Evolutionary conservation across 768 basidiomycete genomes (phyloP).

Genomic region (Psilocybe azurescens): DNA sequence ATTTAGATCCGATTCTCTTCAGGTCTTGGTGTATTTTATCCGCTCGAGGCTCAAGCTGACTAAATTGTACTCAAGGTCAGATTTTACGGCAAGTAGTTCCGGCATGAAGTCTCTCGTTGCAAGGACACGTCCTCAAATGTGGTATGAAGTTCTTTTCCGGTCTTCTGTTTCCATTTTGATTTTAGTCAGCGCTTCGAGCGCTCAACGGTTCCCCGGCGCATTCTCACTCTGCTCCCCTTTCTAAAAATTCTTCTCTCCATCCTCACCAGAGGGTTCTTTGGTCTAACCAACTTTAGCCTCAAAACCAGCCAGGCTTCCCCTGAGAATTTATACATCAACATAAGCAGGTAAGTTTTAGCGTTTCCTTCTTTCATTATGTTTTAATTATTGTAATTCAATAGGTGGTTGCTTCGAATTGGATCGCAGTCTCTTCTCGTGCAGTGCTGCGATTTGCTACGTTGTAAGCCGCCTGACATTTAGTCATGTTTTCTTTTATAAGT

Average conservation of each 20-base stretch:
- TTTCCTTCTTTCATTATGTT: not conserved
- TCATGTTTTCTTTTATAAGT: no score
- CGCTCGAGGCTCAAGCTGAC: no score
- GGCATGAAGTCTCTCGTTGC: no score
- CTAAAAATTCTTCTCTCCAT: not conserved
- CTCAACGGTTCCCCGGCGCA: not conserved
- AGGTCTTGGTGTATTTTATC: not conserved
- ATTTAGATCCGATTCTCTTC: not conserved
- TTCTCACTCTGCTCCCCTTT: not conserved
- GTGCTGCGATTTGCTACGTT: no score
- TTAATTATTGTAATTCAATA: no score
- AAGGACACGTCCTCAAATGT: no score
- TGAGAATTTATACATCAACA: not conserved
- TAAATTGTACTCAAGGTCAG: no score
- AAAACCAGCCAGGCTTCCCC: not conserved
- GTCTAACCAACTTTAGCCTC: not conserved
- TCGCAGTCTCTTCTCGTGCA: no score
- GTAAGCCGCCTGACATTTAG: no score
- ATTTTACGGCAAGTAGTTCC: no score
- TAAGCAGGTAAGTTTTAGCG: not conserved
- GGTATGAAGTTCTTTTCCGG: not conserved
- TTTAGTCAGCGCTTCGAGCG: not conserved
- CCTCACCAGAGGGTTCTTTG: no score
- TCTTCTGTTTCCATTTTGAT: not conserved
- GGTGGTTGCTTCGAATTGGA: no score